Percentiles rank a stretch among this genome's conserved stretches.
These are phyloP conservation scores for Colletotrichum camelliae DNA, from an alignment of 2,329 filamentous ascomycete species.

Conservation along the genomic window DNA sequence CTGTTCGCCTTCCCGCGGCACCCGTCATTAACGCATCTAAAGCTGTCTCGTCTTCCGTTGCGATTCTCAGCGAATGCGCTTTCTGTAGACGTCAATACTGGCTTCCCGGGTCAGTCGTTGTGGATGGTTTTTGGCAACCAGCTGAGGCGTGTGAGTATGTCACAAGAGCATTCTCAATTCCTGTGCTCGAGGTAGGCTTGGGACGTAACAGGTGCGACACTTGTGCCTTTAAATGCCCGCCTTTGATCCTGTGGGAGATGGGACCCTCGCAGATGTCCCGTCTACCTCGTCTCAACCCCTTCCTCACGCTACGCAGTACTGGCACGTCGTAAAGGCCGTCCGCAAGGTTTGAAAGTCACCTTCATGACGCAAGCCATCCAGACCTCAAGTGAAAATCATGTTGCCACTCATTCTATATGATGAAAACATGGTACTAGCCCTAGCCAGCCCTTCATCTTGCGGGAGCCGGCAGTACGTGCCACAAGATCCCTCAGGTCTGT, in stretches of 20 bases:
- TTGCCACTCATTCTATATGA: neutral
- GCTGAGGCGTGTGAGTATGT: neutral
- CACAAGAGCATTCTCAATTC: neutral
- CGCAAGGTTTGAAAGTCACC: neutral
- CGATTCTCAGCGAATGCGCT: neutral
- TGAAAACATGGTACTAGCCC: neutral
- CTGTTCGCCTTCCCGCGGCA: neutral
- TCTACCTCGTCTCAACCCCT: neutral
- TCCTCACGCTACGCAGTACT: neutral
- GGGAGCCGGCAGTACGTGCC: neutral
- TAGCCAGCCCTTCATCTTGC: neutral
- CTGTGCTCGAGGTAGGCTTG: neutral
- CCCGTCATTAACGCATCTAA: neutral
- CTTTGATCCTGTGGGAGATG: neutral
- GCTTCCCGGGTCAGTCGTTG: neutral
- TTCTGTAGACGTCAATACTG: neutral
- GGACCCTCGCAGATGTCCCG: neutral
- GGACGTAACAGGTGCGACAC: neutral
- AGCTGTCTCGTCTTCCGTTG: neutral
- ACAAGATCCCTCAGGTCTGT: neutral
- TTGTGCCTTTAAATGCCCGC: neutral
- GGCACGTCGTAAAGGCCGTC: neutral
- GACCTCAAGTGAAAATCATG: neutral
- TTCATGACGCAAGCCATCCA: neutral
- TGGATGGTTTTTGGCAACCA: neutral